Evolutionary conservation across 2,329 filamentous ascomycete genomes (phyloP).

Genomic region (Cladobotryum mycophilum): DNA sequence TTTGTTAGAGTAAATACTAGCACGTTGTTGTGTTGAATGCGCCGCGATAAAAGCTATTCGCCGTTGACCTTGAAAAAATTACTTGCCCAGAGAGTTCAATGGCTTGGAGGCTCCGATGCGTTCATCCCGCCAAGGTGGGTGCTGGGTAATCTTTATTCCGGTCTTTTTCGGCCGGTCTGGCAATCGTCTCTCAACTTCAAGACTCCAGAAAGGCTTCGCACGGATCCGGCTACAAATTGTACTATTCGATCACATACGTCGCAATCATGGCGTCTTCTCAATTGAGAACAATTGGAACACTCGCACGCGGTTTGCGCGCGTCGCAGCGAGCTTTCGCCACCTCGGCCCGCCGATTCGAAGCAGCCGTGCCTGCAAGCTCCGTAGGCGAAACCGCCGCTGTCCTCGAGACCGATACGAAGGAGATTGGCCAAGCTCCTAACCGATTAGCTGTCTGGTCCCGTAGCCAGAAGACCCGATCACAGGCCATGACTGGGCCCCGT

Average conservation of each 20-base stretch:
- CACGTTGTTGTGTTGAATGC: no score
- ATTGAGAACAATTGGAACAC: slow-evolving; percentile 39
- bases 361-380: slow-evolving; percentile 33
- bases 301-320: slow-evolving; percentile 39
- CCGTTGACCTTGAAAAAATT: neutral
- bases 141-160: slow-evolving; percentile 9
- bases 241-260: slow-evolving; percentile 9
- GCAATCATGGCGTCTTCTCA: slow-evolving; percentile 38
- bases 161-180: no score
- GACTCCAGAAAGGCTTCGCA: neutral
- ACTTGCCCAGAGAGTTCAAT: neutral
- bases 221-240: slow-evolving; percentile 5
- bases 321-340: slow-evolving; percentile 43
- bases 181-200: no score
- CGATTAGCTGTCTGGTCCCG: slow-evolving; percentile 72
- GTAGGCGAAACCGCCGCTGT: slow-evolving; percentile 34
- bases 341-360: slow-evolving; percentile 42
- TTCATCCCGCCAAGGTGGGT: no score
- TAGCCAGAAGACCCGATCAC: slow-evolving; percentile 72
- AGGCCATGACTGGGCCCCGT: slow-evolving; percentile 87
- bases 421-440: slow-evolving; percentile 78
- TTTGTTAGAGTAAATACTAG: neutral
- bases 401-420: slow-evolving; percentile 37
- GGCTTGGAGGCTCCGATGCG: no score
- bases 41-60: neutral